Percentiles rank a stretch among this genome's conserved stretches.
Conservation (phyloP, 75 land plant species). For the Larix kaempferi region DNA sequence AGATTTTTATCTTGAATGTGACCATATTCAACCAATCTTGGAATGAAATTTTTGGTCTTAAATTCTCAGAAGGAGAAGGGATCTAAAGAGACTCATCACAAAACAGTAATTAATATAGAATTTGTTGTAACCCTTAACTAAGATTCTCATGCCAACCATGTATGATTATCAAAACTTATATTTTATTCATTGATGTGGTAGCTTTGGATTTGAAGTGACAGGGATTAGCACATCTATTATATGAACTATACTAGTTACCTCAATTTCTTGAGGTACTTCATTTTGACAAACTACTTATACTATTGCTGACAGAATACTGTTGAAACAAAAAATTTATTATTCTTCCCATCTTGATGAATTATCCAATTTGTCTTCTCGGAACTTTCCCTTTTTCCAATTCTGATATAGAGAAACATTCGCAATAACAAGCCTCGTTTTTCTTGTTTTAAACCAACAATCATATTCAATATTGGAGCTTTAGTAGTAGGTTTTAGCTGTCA, state of each 20-base stretch:
- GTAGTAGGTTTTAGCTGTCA: conserved; percentile 74
- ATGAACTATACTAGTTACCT: neutral
- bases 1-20: too few relatives aligned
- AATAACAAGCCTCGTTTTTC: conserved; percentile 71
- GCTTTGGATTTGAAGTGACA: conserved; percentile 32
- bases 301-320: conserved; percentile 78
- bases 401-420: conserved; percentile 68
- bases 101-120: too few relatives aligned
- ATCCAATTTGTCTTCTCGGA: conserved; percentile 90
- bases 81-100: too few relatives aligned
- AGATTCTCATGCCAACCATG: too few relatives aligned
- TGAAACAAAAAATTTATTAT: conserved; percentile 76
- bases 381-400: conserved; percentile 41
- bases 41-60: too few relatives aligned
- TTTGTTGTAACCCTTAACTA: too few relatives aligned
- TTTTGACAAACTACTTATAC: conserved; percentile 37
- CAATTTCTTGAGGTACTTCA: conserved; percentile 20
- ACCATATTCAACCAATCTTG: too few relatives aligned
- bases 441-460: conserved; percentile 90
- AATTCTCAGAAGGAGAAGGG: too few relatives aligned
- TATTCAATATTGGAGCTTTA: conserved; percentile 78
- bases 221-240: conserved; percentile 39
- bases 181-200: conserved; percentile 26
- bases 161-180: too few relatives aligned
- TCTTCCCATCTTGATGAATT: conserved; percentile 87